phyloP scores from a whole-genome alignment of 1,139 yeast genomes.

The Yamadazyma triangularis region DNA sequence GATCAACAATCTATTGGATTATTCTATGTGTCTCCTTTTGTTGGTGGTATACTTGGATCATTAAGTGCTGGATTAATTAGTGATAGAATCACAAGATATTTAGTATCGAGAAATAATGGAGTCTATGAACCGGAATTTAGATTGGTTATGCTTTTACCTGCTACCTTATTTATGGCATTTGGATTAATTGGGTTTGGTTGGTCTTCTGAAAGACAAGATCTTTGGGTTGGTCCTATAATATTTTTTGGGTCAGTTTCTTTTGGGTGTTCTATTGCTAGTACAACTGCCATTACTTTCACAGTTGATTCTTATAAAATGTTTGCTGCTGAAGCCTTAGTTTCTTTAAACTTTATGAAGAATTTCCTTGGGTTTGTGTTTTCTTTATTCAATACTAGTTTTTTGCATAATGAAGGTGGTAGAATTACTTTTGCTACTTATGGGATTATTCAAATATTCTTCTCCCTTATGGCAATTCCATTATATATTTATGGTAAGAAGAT shows the following conservation, averaged over 20 bases:
- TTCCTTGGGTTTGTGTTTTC: slow-evolving; percentile 54
- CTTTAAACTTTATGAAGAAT: slow-evolving; percentile 53
- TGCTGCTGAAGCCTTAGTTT: slow-evolving; percentile 58
- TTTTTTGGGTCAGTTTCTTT: slow-evolving; percentile 55
- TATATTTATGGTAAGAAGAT: slow-evolving; percentile 52
- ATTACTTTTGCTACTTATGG: slow-evolving; percentile 53
- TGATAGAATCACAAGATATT: slow-evolving; percentile 39
- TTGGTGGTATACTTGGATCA: slow-evolving; percentile 59
- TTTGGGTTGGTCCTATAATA: slow-evolving; percentile 58
- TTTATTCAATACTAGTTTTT: slow-evolving; percentile 48
- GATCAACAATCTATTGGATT: slow-evolving; percentile 50
- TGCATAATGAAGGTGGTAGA: slow-evolving; percentile 39
- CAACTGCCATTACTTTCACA: slow-evolving; percentile 57
- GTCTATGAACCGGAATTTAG: slow-evolving; percentile 63
- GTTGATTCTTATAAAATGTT: slow-evolving; percentile 57
- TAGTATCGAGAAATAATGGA: slow-evolving; percentile 43
- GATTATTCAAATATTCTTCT: slow-evolving; percentile 44
- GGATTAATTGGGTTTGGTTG: slow-evolving; percentile 66
- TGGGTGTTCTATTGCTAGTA: slow-evolving; percentile 58
- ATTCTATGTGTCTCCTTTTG: slow-evolving; percentile 52
- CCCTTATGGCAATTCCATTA: slow-evolving; percentile 48
- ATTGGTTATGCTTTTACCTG: slow-evolving; percentile 49
- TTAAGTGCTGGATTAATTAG: slow-evolving; percentile 48
- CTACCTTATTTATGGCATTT: slow-evolving; percentile 39
- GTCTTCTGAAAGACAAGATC: slow-evolving; percentile 43